These are phyloP conservation scores for Trichoderma sp. DNA, from an alignment of 2,329 filamentous ascomycete genomes.

Conservation along the genomic window DNA sequence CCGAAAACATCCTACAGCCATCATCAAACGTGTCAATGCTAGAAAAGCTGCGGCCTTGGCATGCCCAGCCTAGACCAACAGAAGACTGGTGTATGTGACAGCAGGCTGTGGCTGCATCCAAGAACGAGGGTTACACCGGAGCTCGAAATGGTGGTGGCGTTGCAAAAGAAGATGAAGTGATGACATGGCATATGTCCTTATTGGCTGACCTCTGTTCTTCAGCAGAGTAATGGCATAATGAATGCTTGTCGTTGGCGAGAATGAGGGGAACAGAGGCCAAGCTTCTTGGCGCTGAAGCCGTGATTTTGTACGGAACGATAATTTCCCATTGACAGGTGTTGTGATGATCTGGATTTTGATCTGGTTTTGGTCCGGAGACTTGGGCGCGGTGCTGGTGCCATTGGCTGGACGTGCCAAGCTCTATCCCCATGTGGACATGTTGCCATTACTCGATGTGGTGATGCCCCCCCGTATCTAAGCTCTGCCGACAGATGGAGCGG, in stretches of 20 bases:
- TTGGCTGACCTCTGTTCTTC: background rate
- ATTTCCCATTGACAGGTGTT: background rate
- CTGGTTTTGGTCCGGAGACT: background rate
- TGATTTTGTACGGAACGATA: background rate
- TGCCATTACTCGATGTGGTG: background rate
- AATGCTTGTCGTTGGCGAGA: background rate
- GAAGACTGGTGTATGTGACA: background rate
- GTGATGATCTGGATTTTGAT: background rate
- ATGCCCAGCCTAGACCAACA: background rate
- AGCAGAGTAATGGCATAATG: background rate
- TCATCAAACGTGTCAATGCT: background rate
- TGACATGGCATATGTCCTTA: background rate
- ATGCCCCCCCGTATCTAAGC: slow-evolving; percentile 3
- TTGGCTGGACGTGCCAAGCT: background rate
- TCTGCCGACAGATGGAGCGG: slow-evolving; percentile 9
- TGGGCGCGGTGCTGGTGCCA: background rate
- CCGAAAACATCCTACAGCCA: background rate
- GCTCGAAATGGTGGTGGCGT: background rate
- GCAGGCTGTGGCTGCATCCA: background rate
- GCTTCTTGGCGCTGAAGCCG: background rate
- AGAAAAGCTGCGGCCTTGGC: background rate
- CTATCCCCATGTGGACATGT: background rate
- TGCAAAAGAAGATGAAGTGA: background rate
- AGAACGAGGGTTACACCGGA: background rate
- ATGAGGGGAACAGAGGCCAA: background rate